Base-by-base conservation (phyloP, 2,329 filamentous ascomycete genomes). In the Colletotrichum trifolii region DNA sequence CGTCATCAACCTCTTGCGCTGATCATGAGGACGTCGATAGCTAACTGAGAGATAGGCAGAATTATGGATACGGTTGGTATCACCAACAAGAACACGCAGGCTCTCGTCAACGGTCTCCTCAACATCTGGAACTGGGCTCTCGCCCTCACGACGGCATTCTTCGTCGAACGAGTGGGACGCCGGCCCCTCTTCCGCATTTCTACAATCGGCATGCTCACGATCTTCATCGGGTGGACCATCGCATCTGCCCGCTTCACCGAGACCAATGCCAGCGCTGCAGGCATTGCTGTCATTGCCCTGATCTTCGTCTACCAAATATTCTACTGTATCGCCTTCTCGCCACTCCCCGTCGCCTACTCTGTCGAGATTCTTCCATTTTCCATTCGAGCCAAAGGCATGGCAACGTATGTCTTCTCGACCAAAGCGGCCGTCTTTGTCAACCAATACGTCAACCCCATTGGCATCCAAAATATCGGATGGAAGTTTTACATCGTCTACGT, bases 401-500 rank as follows among this genome's bases (percentile, higher is more conserved):
- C 70, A 0, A 69, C 69, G 0, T 74, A 73, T 3, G 70, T 74
- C 1, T 70, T 74, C 11, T 56, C 71, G 0, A 74, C 72, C 5
- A 74, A 74, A n/a, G 64, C 50, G 3, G 72, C 70, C 13, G 72
- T 75, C 0, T 74, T 76, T 42, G 69, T 74, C 4, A 75, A 76
- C 45, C 71, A 76, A 42, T 74, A 71, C 4, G 83, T 88, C 13
- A 82, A 83, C 36, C 86, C 86, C 0, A 82, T 84, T 56, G 86
- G 81, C 0, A 72, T 88, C 0, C 79, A 77, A 0, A 71, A 79
- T 2, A 80, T 87, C 34, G 77, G 78, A 0, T 87, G 83, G 79
- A 82, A 77, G 68, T 88, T 84, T 67, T 88, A 87, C 73, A 83
- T 88, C 65, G 78, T 88, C 13, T 88, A 87, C 60, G 83, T 84